These are phyloP conservation scores for Sclerospora graminicola DNA, from an alignment of 352 stramenopile species.

Conservation along the genomic window DNA sequence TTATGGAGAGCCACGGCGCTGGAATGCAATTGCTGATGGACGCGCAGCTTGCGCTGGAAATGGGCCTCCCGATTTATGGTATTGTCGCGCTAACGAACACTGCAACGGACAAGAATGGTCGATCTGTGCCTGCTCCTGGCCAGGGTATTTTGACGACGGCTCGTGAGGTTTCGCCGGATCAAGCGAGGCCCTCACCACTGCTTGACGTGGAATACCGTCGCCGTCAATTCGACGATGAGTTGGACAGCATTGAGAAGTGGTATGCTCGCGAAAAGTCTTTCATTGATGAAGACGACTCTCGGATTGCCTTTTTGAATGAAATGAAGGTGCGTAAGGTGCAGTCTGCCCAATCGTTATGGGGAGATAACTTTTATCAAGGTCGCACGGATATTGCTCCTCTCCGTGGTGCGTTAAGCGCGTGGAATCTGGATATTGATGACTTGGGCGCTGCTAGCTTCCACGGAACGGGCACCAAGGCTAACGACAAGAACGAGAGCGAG, in stretches of 20 bases:
- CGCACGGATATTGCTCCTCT: constrained; percentile 62
- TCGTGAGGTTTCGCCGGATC: constrained; percentile 28
- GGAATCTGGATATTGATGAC: constrained; percentile 75
- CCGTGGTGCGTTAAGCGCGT: constrained; percentile 62
- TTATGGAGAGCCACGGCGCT: constrained; percentile 85
- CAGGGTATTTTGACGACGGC: constrained; percentile 83
- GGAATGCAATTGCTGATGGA: constrained; percentile 86
- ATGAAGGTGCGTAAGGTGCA: constrained; percentile 65
- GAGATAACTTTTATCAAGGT: constrained; percentile 49
- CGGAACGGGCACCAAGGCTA: constrained; percentile 73
- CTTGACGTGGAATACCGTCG: constrained; percentile 67
- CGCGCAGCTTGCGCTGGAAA: constrained; percentile 76
- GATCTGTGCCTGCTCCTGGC: constrained; percentile 72
- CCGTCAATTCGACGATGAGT: constrained; percentile 62
- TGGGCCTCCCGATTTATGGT: constrained; percentile 80
- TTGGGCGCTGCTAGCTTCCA: constrained; percentile 79
- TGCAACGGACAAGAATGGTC: constrained; percentile 82
- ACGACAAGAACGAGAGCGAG: constrained; percentile 84
- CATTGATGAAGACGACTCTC: constrained; percentile 23
- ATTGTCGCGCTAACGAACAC: constrained; percentile 79
- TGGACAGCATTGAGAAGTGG: constrained; percentile 66
- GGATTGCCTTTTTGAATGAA: constrained; percentile 40
- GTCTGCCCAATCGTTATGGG: constrained; percentile 55
- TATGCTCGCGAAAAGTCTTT: constrained; percentile 46
- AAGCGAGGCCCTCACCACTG: constrained; percentile 32